A percentile compares a stretch with the other conserved stretches of the same genome.
These are phyloP conservation scores for Eucalyptus viminalis DNA, from an alignment of 345 rosid species.

Conservation along the genomic window DNA sequence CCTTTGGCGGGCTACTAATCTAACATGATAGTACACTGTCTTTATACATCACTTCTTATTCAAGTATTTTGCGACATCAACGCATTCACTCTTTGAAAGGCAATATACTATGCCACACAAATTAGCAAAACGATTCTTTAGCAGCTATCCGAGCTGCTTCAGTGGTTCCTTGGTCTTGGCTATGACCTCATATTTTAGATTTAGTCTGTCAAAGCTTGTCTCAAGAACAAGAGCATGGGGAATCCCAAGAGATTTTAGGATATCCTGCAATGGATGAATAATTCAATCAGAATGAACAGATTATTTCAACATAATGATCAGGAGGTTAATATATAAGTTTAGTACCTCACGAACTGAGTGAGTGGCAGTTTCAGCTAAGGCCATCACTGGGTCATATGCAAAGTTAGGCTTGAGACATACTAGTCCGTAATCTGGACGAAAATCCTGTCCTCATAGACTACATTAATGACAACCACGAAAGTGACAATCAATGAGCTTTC, in stretches of 20 bases:
- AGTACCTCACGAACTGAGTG: no score
- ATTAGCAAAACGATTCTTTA: conserved; percentile 27
- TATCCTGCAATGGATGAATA: conserved; percentile 10
- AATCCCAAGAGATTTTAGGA: conserved; percentile 54
- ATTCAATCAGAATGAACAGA: rapidly evolving
- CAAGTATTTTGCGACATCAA: conserved; percentile 61
- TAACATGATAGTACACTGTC: conserved; percentile 58
- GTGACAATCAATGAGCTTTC: no score
- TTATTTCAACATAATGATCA: no score
- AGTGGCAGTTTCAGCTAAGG: no score
- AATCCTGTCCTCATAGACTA: no score
- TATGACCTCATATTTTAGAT: conserved; percentile 50
- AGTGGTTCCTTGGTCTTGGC: no score
- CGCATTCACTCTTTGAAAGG: conserved; percentile 84
- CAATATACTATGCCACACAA: conserved; percentile 80
- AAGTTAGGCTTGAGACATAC: no score
- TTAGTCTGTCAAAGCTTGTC: conserved; percentile 90
- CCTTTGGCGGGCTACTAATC: conserved; percentile 60
- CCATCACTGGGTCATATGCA: no score
- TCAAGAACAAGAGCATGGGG: conserved; percentile 73
- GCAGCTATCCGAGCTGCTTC: conserved; percentile 55
- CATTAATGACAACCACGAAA: no score
- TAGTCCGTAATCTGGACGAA: rapidly evolving
- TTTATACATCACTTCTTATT: conserved; percentile 65
- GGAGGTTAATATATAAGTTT: no score